A percentile compares a stretch with the other conserved stretches of the same genome.
Evolutionary conservation across 495 filamentous ascomycete species (phyloP).

Genomic region (Aspergillus haitiensis): DNA sequence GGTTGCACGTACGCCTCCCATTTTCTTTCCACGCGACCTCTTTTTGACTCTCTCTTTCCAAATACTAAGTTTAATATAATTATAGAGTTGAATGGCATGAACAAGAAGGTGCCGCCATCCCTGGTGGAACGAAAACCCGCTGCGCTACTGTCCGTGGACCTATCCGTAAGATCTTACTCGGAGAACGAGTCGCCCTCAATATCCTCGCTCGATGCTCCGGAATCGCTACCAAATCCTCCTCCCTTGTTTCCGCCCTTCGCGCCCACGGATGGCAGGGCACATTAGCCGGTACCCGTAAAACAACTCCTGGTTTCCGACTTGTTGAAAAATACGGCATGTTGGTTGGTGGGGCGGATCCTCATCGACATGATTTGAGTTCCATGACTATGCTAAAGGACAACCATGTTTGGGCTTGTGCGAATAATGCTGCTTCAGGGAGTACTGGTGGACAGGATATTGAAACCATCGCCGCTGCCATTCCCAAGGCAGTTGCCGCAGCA

Average conservation of each 20-base stretch:
- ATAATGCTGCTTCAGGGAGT: slow-evolving; percentile 36
- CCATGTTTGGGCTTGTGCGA: slow-evolving; percentile 82
- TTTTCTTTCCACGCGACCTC: not conserved
- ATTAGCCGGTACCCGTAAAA: slow-evolving; percentile 95
- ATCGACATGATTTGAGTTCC: slow-evolving; percentile 84
- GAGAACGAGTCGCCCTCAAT: slow-evolving; percentile 91
- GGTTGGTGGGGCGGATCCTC: slow-evolving; percentile 85
- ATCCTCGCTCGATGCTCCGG: slow-evolving; percentile 89
- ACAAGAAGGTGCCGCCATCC: slow-evolving; percentile 68
- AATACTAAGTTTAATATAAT: slow-evolving; percentile 1
- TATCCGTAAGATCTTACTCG: slow-evolving; percentile 80
- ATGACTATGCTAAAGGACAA: slow-evolving; percentile 99
- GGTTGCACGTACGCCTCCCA: slow-evolving; percentile 65
- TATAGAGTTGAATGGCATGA: slow-evolving; percentile 79
- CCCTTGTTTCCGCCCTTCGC: slow-evolving; percentile 54
- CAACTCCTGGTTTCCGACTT: slow-evolving; percentile 90
- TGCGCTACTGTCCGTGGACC: slow-evolving; percentile 85
- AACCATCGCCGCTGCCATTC: slow-evolving; percentile 65
- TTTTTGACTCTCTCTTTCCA: slow-evolving; percentile 4
- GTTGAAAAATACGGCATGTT: slow-evolving; percentile 99
- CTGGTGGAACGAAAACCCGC: slow-evolving; percentile 47
- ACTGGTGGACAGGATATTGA: slow-evolving; percentile 17
- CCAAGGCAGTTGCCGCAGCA: slow-evolving; percentile 76
- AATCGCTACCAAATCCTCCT: slow-evolving; percentile 69
- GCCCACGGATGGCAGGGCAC: slow-evolving; percentile 71